Base-by-base conservation (phyloP, 129 eudicot species). In the Centaurea solstitialis region DNA sequence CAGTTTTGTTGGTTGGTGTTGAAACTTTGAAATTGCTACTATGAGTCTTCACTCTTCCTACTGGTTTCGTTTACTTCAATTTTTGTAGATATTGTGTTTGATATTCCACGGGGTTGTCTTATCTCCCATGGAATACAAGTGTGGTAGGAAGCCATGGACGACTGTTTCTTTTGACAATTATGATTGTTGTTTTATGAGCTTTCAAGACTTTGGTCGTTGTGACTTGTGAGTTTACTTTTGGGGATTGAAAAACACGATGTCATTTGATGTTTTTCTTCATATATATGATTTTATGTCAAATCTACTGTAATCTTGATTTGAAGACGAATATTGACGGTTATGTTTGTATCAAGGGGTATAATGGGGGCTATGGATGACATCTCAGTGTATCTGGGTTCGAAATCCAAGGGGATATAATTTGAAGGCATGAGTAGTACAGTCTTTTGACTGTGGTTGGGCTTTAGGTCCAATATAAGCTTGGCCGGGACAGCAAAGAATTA, bases 21-120 rank as follows among this genome's bases (percentile, higher is more conserved):
- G 35, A 45, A 70, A 73, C 68, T 74, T 43, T 24, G 10, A 21
- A 76, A 72, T 70, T 23, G 68, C 68, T 82, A 20, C 73, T 76
- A 26, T 11, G 70, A 59, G 82, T 70, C 68, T 13, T 69, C 7
- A 47, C 59, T 47, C 18, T 12, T 47, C 70, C 8, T 9, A 47
- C 41, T 26, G 78, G 68, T 74, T 74, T 23, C 26, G 77, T 68
- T 41, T 75, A 33, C 64, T 82, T 82, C 33, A 57, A 71, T 82
- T 76, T 69, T 45, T 76, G 86, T 82, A 76, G 86, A 82, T 82
- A 82, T 74, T 33, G 59, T 57, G 50, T 69, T 26, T 4, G 73
- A 21, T 76, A 45, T 68, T 73, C 37, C 66, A 39, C 15, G 39
- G 53, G 70, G 10, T 21, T 50, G 0, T 40, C 13, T 43, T n/a